These are phyloP conservation scores for Candida multigemmis DNA, from an alignment of 805 yeast genomes.

Conservation along the genomic window DNA sequence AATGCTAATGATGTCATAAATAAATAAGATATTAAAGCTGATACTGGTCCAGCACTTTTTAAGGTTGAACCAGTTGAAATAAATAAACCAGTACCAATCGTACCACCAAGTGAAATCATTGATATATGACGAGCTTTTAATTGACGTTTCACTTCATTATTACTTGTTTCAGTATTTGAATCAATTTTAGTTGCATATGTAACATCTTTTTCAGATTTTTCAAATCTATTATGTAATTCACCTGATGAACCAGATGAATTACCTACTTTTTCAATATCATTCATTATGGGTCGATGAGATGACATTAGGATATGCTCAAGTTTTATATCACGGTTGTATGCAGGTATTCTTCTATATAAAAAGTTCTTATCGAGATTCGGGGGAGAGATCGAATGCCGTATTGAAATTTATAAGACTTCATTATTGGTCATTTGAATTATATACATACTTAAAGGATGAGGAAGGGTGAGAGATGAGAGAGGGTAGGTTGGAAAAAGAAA, in stretches of 20 bases:
- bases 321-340: too few species aligned
- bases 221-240: not conserved
- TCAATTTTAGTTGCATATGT: constrained; percentile 4
- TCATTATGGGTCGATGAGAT: constrained; percentile 1
- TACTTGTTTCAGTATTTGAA: constrained; percentile 1
- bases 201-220: constrained; percentile 5
- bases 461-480: too few species aligned
- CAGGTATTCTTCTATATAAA: too few species aligned
- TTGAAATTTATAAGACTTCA: too few species aligned
- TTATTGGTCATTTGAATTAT: too few species aligned
- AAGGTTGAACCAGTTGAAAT: constrained; percentile 54
- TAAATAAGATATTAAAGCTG: constrained; percentile 52
- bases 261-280: constrained; percentile 4
- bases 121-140: constrained; percentile 61
- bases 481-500: too few species aligned
- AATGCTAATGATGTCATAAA: constrained; percentile 61
- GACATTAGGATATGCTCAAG: too few species aligned
- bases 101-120: constrained; percentile 75
- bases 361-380: too few species aligned
- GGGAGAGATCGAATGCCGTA: too few species aligned
- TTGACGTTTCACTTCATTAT: constrained; percentile 42
- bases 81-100: constrained; percentile 73
- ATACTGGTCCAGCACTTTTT: constrained; percentile 58
- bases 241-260: constrained; percentile 1
- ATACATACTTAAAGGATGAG: too few species aligned